These are phyloP conservation scores for Lasiodiplodia citricola DNA, from an alignment of 2,329 filamentous ascomycete species.

Conservation along the genomic window DNA sequence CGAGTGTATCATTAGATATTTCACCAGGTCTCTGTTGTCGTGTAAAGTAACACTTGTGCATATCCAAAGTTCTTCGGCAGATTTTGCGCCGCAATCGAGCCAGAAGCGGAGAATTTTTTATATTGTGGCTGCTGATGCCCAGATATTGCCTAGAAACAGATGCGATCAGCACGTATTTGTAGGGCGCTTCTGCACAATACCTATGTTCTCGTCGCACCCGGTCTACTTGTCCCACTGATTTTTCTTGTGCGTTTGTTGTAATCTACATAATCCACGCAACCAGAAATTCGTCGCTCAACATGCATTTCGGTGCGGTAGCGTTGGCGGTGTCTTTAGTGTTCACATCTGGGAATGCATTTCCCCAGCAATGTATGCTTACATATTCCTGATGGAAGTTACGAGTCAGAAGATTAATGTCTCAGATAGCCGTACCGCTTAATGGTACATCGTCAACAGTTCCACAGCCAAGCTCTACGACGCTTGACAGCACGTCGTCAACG, in stretches of 20 bases:
- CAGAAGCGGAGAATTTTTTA: not conserved
- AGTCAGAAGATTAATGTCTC: not conserved
- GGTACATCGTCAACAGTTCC: not conserved
- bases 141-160: not conserved
- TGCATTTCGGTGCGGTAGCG: not conserved
- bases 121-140: conserved; percentile 4
- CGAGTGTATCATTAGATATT: not conserved
- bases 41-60: not conserved
- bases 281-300: not conserved
- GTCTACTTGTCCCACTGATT: not conserved
- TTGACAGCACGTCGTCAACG: too few relatives aligned
- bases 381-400: not conserved
- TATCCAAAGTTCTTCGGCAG: conserved; percentile 1
- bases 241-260: not conserved
- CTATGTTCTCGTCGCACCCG: not conserved
- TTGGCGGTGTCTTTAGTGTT: not conserved
- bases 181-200: not conserved
- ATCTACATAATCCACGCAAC: not conserved
- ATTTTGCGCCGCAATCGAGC: not conserved
- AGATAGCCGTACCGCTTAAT: not conserved
- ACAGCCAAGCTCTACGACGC: too few relatives aligned
- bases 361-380: not conserved
- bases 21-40: not conserved
- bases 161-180: not conserved
- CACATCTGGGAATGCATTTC: not conserved